Percentiles rank a stretch among this genome's conserved stretches.
Conservation (phyloP, 164 flowering plant genomes). For the Tinospora cordifolia region DNA sequence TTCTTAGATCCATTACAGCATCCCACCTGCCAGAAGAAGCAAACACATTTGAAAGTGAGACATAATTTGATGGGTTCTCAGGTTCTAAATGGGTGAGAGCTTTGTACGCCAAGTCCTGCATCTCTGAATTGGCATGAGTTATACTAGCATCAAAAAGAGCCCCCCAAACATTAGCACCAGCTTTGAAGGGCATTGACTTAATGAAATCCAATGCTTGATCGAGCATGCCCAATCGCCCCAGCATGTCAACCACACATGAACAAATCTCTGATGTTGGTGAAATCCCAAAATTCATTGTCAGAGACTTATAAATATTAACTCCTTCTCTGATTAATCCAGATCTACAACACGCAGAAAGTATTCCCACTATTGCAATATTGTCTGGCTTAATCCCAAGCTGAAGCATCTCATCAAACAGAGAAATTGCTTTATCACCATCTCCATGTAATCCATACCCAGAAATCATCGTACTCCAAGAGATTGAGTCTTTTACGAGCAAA, state of each 20-base stretch:
- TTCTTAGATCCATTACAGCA: slow-evolving; percentile 49
- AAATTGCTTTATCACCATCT: slow-evolving; percentile 46
- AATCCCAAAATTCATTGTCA: slow-evolving; percentile 24
- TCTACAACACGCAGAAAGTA: slow-evolving; percentile 65
- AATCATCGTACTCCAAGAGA: background rate
- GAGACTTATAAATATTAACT: slow-evolving; percentile 30
- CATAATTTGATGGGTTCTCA: slow-evolving; percentile 53
- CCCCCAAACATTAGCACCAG: slow-evolving; percentile 72
- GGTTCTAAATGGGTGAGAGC: slow-evolving; percentile 57
- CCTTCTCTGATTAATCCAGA: slow-evolving; percentile 54
- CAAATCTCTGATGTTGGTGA: slow-evolving; percentile 54
- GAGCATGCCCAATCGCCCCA: slow-evolving; percentile 57
- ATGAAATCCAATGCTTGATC: slow-evolving; percentile 52
- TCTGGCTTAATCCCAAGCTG: slow-evolving; percentile 42
- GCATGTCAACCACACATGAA: slow-evolving; percentile 64
- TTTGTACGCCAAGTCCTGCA: slow-evolving; percentile 47
- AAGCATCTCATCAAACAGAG: slow-evolving; percentile 43
- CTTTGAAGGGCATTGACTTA: slow-evolving; percentile 43
- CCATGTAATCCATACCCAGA: slow-evolving; percentile 44
- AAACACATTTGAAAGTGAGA: slow-evolving; percentile 52
- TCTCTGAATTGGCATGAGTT: slow-evolving; percentile 41
- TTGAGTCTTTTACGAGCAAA: background rate
- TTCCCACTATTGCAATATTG: slow-evolving; percentile 42
- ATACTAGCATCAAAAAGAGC: slow-evolving; percentile 47
- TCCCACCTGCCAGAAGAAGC: slow-evolving; percentile 66